Evolutionary conservation across 1,284 basidiomycete species (phyloP), one percentile per base, ranked within the genome.

Genomic region (Fomitopsis betulina): DNA sequence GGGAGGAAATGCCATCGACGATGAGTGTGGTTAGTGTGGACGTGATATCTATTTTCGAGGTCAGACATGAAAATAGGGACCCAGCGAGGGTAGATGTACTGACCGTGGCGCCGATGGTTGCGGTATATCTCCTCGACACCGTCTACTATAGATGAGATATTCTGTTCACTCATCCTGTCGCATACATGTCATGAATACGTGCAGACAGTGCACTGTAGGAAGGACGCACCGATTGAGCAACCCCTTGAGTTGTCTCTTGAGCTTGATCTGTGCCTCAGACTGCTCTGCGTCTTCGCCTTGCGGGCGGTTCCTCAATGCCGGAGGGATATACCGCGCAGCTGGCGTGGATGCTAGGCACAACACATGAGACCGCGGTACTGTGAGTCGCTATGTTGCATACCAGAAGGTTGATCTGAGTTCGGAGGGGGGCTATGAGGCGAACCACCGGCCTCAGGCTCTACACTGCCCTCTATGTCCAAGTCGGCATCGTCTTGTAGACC

Each of bases 121-220:
- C 89, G 79, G 70, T 96, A 98, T 8, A 94, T 71, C 4, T 82
- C 83, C 67, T 96, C 92, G 30, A 96, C 78, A 50, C 86, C 84
- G 50, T 85, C 83, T 7, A 98, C 69, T 47, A 98, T 93, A 0
- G 84, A 81, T 9, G 85, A 82, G 58, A 98, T 87, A 67, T 98
- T 98, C 71, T 89, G 91, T 71, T 98, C 96, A 65, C 89, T 93
- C 85, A 95, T 79, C 63, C 93, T 94, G 62, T 53, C 47, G 33
- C 19, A 55, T 15, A 35, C 15, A 21, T 56, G 39, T 35, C 50
- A 60, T 57, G 42, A 39, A 13, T 15, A 27, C 4, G 12, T 10
- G 21, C 3, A 32, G 8, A n/a, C n/a, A 23, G 8, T 40, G 2
- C 17, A 30, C 7, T 9, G 12, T n/a, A 19, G 54, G 5, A 21